A percentile compares a stretch with the other conserved stretches of the same genome.
phyloP scores from a whole-genome alignment of 2,329 filamentous ascomycete genomes.

The Arthrinium phaeospermum region DNA sequence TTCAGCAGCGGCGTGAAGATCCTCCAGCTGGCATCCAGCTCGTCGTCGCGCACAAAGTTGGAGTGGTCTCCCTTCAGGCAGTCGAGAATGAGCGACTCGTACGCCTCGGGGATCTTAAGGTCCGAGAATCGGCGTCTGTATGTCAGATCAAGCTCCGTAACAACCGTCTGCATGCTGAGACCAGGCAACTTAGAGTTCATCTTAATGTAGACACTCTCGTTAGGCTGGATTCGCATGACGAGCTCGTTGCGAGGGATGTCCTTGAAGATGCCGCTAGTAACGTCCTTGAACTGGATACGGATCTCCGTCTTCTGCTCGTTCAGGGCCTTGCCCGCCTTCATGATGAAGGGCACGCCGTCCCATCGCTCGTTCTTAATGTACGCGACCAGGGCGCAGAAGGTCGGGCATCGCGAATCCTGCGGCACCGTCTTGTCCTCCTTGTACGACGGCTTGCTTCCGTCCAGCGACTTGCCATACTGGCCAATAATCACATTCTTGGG shows the following conservation, averaged over 20 bases:
- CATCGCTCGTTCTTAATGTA: conserved; percentile 99
- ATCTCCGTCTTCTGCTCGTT: conserved; percentile 99
- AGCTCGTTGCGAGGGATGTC: conserved; percentile 99
- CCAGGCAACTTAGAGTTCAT: conserved; percentile 99
- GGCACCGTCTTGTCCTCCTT: conserved; percentile 99
- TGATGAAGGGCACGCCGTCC: conserved; percentile 98
- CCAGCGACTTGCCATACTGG: conserved; percentile 95
- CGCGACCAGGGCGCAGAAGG: conserved; percentile 94
- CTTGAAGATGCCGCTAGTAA: conserved; percentile 99
- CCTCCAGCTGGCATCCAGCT: conserved; percentile 97
- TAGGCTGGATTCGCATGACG: conserved; percentile 98
- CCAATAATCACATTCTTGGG: conserved; percentile 99
- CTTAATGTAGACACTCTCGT: conserved; percentile 99
- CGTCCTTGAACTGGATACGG: conserved; percentile 98
- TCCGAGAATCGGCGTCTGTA: conserved; percentile 98
- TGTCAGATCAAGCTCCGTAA: conserved; percentile 97
- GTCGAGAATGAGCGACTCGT: conserved; percentile 96
- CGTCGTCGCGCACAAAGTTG: conserved; percentile 97
- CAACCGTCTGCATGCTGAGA: conserved; percentile 98
- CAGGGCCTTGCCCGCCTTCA: conserved; percentile 98
- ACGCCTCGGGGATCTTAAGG: conserved; percentile 98
- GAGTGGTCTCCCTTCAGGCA: conserved; percentile 99
- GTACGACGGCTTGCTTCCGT: conserved; percentile 95
- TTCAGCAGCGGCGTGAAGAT: conserved; percentile 97
- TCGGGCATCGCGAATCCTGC: conserved; percentile 95